These are phyloP conservation scores for Takakia lepidozioides DNA, from an alignment of 225 moss, liverwort and hornwort genomes.

Conservation along the genomic window DNA sequence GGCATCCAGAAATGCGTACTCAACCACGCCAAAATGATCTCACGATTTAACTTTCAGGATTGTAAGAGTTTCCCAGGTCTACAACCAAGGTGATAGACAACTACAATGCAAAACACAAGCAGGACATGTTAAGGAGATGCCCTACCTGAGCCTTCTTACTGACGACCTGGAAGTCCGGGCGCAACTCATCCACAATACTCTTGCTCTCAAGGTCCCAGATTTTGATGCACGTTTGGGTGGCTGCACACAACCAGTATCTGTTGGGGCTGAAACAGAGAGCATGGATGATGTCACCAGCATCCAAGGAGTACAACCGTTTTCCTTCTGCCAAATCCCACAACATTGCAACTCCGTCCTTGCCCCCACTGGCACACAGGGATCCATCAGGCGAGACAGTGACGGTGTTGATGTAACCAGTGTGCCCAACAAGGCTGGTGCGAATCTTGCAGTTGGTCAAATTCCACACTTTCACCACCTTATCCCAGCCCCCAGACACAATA, in stretches of 20 bases:
- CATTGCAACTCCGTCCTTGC: slow-evolving; percentile 94
- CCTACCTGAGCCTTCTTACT: slow-evolving; percentile 94
- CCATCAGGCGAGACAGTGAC: slow-evolving; percentile 89
- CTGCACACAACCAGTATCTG: slow-evolving; percentile 96
- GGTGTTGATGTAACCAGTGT: slow-evolving; percentile 91
- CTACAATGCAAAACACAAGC: too few relatives aligned
- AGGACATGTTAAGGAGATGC: too few relatives aligned
- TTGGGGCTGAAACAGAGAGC: slow-evolving; percentile 91
- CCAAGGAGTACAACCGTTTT: slow-evolving; percentile 86
- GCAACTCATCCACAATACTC: slow-evolving; percentile 86
- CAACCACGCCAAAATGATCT: too few relatives aligned
- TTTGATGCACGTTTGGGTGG: slow-evolving; percentile 90
- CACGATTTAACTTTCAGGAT: too few relatives aligned
- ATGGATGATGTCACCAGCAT: slow-evolving; percentile 88
- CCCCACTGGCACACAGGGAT: slow-evolving; percentile 84
- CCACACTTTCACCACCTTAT: slow-evolving; percentile 98
- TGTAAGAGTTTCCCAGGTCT: too few relatives aligned
- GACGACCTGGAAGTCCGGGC: slow-evolving; percentile 64
- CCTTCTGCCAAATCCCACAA: slow-evolving; percentile 91
- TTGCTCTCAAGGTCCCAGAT: slow-evolving; percentile 99
- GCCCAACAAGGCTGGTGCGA: slow-evolving; percentile 70
- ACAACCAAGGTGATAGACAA: too few relatives aligned
- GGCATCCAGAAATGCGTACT: too few relatives aligned
- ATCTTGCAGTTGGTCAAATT: slow-evolving; percentile 97
- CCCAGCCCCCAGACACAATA: slow-evolving; percentile 92